These are phyloP conservation scores for Calonectria naviculata DNA, from an alignment of 2,329 filamentous ascomycete species.

Conservation along the genomic window DNA sequence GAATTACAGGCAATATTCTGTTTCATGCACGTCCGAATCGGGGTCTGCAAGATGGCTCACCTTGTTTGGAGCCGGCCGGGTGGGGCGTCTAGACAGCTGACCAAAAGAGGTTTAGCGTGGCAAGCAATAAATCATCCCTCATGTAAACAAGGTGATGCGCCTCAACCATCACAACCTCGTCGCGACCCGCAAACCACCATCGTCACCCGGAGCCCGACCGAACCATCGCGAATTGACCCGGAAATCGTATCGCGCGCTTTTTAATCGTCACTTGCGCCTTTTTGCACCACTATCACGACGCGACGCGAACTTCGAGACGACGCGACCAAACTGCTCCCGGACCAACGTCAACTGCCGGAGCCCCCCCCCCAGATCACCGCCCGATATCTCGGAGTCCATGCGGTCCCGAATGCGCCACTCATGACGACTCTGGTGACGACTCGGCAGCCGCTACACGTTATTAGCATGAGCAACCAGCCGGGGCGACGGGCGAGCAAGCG, in stretches of 20 bases:
- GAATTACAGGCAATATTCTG: neutral
- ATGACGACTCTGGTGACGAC: constrained; percentile 77
- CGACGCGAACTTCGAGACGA: constrained; percentile 30
- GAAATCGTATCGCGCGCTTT: neutral
- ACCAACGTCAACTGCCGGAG: constrained; percentile 26
- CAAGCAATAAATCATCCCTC: constrained; percentile 36
- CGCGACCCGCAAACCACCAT: constrained; percentile 39
- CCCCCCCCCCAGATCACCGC: constrained; percentile 28
- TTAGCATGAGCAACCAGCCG: constrained; percentile 76
- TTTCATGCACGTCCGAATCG: neutral
- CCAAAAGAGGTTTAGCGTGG: constrained; percentile 33
- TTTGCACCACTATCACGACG: constrained; percentile 24
- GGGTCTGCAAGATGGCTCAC: constrained; percentile 5
- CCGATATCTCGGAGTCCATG: constrained; percentile 35
- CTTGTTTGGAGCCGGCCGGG: constrained; percentile 14
- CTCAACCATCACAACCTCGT: constrained; percentile 38
- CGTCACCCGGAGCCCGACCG: constrained; percentile 21
- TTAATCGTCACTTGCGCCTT: neutral
- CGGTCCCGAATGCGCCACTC: constrained; percentile 59
- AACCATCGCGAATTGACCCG: constrained; percentile 29
- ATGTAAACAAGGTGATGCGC: constrained; percentile 46
- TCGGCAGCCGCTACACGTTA: constrained; percentile 72
- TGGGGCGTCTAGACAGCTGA: constrained; percentile 27
- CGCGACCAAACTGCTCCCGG: constrained; percentile 28
- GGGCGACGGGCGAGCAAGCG: constrained; percentile 73